Evolutionary conservation across 2,329 filamentous ascomycete species (phyloP), one percentile per base, ranked within the genome.

Genomic region (Gremmenia infestans): DNA sequence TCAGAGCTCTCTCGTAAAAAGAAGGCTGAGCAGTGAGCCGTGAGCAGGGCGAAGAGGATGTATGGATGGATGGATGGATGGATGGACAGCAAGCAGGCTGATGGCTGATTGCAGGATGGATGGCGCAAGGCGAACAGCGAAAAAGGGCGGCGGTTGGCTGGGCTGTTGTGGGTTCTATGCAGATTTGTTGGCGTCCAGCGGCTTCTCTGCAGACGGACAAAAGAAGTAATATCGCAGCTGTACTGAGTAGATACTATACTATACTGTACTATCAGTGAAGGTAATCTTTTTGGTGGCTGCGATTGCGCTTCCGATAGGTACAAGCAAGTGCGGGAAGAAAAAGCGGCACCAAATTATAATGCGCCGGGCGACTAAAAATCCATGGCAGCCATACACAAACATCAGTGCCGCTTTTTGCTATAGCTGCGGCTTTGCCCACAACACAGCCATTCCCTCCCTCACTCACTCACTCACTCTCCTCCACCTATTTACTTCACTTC

Each of bases 21-120:
- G 50, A 61, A 57, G 61, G 61, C 61, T 61, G 61, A 61, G 61
- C 55, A 49, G 28, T 32, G 28, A 32, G 28, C 28, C 52, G 51
- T 48, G 48, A 37, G 54, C 28, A 32, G 28, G 28, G 28, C 28
- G 28, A 12, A 32, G 28, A 32, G 28, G 28, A 19, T 51, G 51
- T 8, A 25, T 48, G 51, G 12, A 22, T 25, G 42, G 22, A 22
- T n/a, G 28, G 28, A 19, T 51, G 51, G 12, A 25, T 48, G 51
- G 12, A 22, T 25, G 42, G 22, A 22, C 42, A 45, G 42, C n/a
- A 23, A 45, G 42, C n/a, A 23, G n/a, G 42, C 17, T 45, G 9
- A 23, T 40, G n/a, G 42, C 17, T 45, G 42, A 23, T 40, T 28
- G 28, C 48, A 50, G 22, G 22, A 45, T 42, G 22, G 22, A 45